Percentiles rank a stretch among this genome's conserved stretches.
These are phyloP conservation scores for Phytophthora sojae DNA, from an alignment of 352 stramenopile species.

Conservation along the genomic window DNA sequence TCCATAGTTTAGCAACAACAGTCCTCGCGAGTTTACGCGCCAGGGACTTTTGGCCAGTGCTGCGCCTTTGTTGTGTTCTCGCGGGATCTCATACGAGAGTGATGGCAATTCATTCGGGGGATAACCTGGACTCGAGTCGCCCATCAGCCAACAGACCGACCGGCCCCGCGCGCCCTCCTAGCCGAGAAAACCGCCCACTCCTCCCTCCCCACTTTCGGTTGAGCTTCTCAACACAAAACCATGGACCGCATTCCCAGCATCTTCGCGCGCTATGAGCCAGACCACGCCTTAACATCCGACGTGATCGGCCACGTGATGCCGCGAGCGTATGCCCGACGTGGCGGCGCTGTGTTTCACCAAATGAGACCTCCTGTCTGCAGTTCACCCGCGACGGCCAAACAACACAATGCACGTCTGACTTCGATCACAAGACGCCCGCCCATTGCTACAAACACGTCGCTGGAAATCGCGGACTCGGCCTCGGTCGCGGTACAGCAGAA, in stretches of 20 bases:
- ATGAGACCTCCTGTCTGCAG: background rate
- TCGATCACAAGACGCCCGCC: background rate
- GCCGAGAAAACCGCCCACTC: background rate
- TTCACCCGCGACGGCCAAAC: background rate
- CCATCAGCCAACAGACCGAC: background rate
- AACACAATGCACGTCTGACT: background rate
- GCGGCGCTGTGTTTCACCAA: slow-evolving; percentile 2
- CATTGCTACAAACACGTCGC: background rate
- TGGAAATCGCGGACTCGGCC: background rate
- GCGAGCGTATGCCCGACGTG: slow-evolving; percentile 5
- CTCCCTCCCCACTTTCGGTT: background rate
- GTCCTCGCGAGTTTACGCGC: too few species aligned
- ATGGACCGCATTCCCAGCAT: slow-evolving; percentile 33
- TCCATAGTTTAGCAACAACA: too few species aligned
- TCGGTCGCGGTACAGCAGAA: slow-evolving; percentile 2
- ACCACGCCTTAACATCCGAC: slow-evolving; percentile 11
- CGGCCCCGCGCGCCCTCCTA: background rate
- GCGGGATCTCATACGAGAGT: background rate
- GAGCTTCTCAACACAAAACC: background rate
- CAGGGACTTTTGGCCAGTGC: background rate
- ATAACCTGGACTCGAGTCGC: slow-evolving; percentile 15
- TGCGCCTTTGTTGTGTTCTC: background rate
- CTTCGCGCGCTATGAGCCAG: slow-evolving; percentile 28
- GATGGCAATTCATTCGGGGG: background rate
- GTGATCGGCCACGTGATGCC: slow-evolving; percentile 30